phyloP scores from a whole-genome alignment of 495 filamentous ascomycete species.

The Talaromyces proteolyticus region DNA sequence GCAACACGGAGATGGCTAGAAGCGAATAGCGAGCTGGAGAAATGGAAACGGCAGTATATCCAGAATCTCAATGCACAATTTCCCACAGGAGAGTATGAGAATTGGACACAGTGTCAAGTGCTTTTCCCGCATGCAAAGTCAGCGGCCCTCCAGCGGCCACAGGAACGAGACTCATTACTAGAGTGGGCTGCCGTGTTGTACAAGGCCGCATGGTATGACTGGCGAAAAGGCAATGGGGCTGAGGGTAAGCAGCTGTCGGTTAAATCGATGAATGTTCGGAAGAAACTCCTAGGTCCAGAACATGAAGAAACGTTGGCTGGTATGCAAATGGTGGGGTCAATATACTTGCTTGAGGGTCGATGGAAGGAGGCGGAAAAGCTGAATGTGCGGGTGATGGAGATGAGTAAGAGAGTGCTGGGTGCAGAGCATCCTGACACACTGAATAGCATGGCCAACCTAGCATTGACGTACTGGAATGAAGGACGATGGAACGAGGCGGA shows the following conservation, averaged over 20 bases:
- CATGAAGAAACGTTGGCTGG: constrained; percentile 9
- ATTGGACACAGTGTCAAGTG: constrained; percentile 19
- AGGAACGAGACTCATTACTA: constrained; percentile 1
- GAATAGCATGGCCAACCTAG: constrained; percentile 16
- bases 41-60: constrained; percentile 24
- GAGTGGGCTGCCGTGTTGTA: constrained; percentile 17
- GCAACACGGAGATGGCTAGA: constrained; percentile 18
- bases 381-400: constrained; percentile 22
- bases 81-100: constrained; percentile 30
- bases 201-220: constrained; percentile 13
- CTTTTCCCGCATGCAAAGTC: constrained; percentile 21
- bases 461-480: constrained; percentile 15
- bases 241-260: constrained; percentile 9
- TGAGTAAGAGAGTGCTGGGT: constrained; percentile 14
- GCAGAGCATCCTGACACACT: no score
- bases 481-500: constrained; percentile 14
- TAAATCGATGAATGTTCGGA: constrained; percentile 7
- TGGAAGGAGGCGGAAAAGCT: constrained; percentile 23
- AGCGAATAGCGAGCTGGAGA: constrained; percentile 21
- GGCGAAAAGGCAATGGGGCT: constrained; percentile 7
- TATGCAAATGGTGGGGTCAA: constrained; percentile 4
- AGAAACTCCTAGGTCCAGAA: constrained; percentile 7
- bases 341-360: constrained; percentile 18
- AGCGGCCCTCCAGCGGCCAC: constrained; percentile 11
- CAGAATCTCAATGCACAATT: constrained; percentile 28